Conservation (phyloP, 495 filamentous ascomycete species). For the Hypoxylon trugodes region DNA sequence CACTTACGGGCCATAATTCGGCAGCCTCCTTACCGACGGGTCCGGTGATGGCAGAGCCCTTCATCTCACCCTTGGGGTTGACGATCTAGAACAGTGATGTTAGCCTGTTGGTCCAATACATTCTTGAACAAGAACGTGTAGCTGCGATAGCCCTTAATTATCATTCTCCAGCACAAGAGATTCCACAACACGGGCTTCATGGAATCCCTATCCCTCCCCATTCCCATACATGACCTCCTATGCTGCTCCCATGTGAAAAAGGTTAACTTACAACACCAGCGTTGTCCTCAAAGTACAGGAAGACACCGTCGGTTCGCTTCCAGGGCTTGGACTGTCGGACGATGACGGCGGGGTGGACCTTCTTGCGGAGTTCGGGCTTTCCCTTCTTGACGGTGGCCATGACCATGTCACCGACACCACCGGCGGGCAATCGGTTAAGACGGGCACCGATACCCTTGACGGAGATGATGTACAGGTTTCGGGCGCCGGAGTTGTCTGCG, state of each 20-base stretch:
- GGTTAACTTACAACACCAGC: slow-evolving; percentile 30
- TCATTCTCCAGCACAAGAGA: not conserved
- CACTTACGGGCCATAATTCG: slow-evolving; percentile 95
- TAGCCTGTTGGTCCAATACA: not conserved
- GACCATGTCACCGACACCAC: slow-evolving; percentile 98
- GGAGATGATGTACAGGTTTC: slow-evolving; percentile 99
- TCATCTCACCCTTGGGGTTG: slow-evolving; percentile 99
- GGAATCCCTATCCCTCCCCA: not conserved
- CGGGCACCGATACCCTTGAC: slow-evolving; percentile 99
- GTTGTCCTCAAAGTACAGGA: slow-evolving; percentile 98
- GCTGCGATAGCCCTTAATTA: not conserved
- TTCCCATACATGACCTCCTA: not conserved
- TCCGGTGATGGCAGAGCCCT: slow-evolving; percentile 98
- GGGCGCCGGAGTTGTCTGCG: slow-evolving; percentile 92
- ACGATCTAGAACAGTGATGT: slow-evolving; percentile 75
- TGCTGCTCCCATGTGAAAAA: not conserved
- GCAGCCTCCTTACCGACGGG: slow-evolving; percentile 99
- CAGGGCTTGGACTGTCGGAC: slow-evolving; percentile 99
- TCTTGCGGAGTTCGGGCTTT: slow-evolving; percentile 99
- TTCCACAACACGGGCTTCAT: not conserved
- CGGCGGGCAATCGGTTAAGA: slow-evolving; percentile 96
- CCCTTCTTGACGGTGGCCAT: slow-evolving; percentile 99
- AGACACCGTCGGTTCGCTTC: slow-evolving; percentile 96
- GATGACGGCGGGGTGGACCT: slow-evolving; percentile 99
- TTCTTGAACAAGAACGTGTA: not conserved